These are phyloP conservation scores for Psilocybe subaeruginosa DNA, from an alignment of 768 basidiomycete species.

Conservation along the genomic window DNA sequence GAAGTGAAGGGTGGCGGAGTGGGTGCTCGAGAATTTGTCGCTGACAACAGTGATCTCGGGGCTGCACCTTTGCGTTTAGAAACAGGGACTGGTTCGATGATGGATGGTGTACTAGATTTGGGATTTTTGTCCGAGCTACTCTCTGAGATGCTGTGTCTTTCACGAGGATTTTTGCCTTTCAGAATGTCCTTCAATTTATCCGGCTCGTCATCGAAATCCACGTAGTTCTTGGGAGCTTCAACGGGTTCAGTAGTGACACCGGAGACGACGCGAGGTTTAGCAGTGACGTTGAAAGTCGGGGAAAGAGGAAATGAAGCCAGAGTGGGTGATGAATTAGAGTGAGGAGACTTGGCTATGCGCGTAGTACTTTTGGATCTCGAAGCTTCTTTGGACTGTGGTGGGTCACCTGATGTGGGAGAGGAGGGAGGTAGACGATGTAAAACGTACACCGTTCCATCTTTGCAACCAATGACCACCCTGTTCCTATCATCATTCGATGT, in stretches of 20 bases:
- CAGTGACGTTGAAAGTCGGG: conserved; percentile 54
- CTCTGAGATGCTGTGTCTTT: conserved; percentile 30
- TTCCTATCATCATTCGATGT: conserved; percentile 15
- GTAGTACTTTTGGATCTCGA: conserved; percentile 23
- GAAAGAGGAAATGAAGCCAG: conserved; percentile 31
- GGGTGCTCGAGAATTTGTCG: conserved; percentile 45
- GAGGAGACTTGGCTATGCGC: conserved; percentile 24
- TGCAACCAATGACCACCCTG: conserved; percentile 40
- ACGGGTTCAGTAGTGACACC: conserved; percentile 70
- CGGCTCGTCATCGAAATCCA: conserved; percentile 83
- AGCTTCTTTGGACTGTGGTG: conserved; percentile 18
- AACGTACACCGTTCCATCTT: conserved; percentile 48
- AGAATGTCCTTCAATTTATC: conserved; percentile 76
- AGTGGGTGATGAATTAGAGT: conserved; percentile 40
- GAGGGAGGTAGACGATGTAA: conserved; percentile 29
- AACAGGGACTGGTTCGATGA: conserved; percentile 22
- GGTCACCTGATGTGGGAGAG: conserved; percentile 12
- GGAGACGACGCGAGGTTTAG: conserved; percentile 69
- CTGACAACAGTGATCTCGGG: conserved; percentile 48
- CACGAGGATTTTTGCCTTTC: conserved; percentile 52
- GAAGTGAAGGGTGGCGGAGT: conserved; percentile 42
- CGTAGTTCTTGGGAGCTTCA: conserved; percentile 77
- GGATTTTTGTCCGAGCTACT: conserved; percentile 21
- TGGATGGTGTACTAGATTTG: conserved; percentile 28
- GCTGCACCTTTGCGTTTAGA: conserved; percentile 33